phyloP scores from a whole-genome alignment of 106 monocot species.

The Dioscorea dumetorum region DNA sequence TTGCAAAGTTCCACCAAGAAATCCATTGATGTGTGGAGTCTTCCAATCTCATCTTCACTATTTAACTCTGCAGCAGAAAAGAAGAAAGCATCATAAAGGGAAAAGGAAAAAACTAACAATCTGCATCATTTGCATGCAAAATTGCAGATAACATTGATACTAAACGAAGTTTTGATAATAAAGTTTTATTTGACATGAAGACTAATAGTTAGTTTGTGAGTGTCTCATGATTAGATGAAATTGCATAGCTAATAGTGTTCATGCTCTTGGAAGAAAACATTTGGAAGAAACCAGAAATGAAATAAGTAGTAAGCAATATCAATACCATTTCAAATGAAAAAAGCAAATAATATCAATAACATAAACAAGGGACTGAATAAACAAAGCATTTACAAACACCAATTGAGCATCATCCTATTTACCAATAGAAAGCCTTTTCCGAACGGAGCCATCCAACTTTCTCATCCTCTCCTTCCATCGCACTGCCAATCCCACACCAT shows the following conservation, averaged over 20 bases:
- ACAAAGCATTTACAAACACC: too few species aligned
- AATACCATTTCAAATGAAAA: neutral
- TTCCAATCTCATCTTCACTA: constrained; percentile 44
- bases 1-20: constrained; percentile 54
- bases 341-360: neutral
- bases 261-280: neutral
- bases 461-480: constrained; percentile 67
- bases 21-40: constrained; percentile 47
- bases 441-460: constrained; percentile 41
- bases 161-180: neutral
- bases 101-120: neutral
- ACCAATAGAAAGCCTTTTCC: constrained; percentile 42
- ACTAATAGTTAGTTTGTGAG: neutral
- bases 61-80: constrained; percentile 30
- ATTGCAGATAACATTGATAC: neutral
- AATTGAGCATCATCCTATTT: neutral
- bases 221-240: neutral
- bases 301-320: neutral
- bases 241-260: neutral
- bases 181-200: neutral
- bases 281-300: neutral
- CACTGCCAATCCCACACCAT: constrained; percentile 37
- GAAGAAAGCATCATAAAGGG: neutral
- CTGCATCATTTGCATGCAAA: too few species aligned
- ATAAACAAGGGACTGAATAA: too few species aligned